Evolutionary conservation across 2,329 filamentous ascomycete genomes (phyloP).

Genomic region (Botrytis deweyae): DNA sequence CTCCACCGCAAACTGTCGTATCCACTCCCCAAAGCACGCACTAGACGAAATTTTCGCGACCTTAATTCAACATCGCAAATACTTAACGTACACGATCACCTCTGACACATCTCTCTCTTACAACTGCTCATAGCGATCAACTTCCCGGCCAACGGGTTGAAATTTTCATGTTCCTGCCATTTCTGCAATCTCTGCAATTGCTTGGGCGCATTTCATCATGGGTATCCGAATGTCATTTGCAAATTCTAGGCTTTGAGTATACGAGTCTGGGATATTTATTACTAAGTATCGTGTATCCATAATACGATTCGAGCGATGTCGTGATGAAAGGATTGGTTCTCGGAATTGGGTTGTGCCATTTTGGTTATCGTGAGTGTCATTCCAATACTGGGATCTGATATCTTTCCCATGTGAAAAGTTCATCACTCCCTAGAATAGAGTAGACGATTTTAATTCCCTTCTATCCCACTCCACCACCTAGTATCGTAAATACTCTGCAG

Average conservation of each 20-base stretch:
- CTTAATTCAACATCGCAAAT: constrained; percentile 34
- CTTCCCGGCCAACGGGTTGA: not conserved
- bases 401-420: not conserved
- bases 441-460: too few relatives aligned
- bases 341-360: not conserved
- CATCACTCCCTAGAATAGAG: not conserved
- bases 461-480: too few relatives aligned
- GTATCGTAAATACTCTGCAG: too few relatives aligned
- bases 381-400: not conserved
- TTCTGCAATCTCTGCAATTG: not conserved
- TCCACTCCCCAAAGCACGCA: not conserved
- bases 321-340: constrained; percentile 11
- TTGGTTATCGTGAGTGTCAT: not conserved
- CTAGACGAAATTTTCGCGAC: constrained; percentile 22
- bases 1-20: not conserved
- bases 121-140: constrained; percentile 27
- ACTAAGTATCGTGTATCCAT: not conserved
- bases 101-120: constrained; percentile 27
- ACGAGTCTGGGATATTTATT: not conserved
- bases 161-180: not conserved
- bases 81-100: constrained; percentile 33
- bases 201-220: not conserved
- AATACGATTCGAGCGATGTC: not conserved
- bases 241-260: not conserved
- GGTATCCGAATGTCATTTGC: not conserved